These are phyloP conservation scores for Xylaria sp. DNA, from an alignment of 2,329 filamentous ascomycete genomes.

Conservation along the genomic window DNA sequence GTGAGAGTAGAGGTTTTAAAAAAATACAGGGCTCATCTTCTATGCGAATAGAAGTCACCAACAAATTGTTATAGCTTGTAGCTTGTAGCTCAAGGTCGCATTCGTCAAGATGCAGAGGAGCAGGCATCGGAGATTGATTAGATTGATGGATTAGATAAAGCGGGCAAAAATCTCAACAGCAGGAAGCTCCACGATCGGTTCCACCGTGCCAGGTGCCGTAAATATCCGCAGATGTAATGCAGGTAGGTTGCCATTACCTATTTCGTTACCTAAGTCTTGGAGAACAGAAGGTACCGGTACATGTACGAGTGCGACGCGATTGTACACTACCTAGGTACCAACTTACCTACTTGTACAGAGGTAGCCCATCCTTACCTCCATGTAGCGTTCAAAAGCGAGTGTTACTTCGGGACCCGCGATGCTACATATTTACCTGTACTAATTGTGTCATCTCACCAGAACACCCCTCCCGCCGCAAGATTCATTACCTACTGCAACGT, in stretches of 20 bases:
- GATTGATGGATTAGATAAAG: constrained; percentile 49
- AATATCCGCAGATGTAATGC: constrained; percentile 33
- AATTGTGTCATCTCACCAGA: too few species aligned
- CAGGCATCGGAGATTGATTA: constrained; percentile 41
- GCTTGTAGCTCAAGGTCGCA: neutral
- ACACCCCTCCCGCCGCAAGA: too few species aligned
- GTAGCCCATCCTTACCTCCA: neutral
- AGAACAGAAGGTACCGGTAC: constrained; percentile 13
- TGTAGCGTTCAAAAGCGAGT: neutral
- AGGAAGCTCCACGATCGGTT: constrained; percentile 31
- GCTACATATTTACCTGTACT: neutral
- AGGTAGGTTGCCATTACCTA: constrained; percentile 8
- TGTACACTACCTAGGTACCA: neutral
- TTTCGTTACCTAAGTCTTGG: constrained; percentile 3
- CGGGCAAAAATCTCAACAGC: constrained; percentile 8
- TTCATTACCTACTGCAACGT: neutral
- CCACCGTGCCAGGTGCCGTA: neutral
- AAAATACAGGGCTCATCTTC: too few species aligned
- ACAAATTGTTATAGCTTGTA: neutral
- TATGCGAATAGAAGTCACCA: neutral
- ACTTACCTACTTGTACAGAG: neutral
- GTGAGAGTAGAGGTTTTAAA: neutral
- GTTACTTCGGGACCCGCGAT: neutral
- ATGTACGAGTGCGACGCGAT: too few species aligned
- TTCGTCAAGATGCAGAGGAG: neutral